Conservation (phyloP, 2,329 filamentous ascomycete genomes). For the Aspergillus sclerotialis region DNA sequence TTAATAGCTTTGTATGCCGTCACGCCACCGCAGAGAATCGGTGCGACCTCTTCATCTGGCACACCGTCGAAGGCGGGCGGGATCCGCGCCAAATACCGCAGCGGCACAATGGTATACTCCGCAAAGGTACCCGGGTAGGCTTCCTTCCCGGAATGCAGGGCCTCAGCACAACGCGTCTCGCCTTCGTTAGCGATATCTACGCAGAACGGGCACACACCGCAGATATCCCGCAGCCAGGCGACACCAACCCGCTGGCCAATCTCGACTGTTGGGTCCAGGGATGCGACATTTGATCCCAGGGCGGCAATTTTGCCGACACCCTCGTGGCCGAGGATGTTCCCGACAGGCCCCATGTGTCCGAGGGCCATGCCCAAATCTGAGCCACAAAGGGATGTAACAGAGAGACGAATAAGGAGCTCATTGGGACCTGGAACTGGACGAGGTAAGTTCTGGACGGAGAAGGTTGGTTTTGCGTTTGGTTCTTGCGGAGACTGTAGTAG, state of each 20-base stretch:
- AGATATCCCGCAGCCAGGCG: conserved; percentile 13
- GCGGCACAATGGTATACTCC: conserved; percentile 13
- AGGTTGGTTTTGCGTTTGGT: too few species aligned
- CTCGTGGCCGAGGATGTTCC: conserved; percentile 32
- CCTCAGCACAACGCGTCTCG: conserved; percentile 12
- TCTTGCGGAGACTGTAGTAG: too few species aligned
- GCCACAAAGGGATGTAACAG: not conserved
- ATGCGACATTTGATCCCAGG: conserved; percentile 28
- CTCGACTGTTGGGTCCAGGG: conserved; percentile 6
- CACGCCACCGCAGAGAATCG: conserved; percentile 16
- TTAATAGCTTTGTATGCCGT: conserved; percentile 16
- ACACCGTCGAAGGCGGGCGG: conserved; percentile 14
- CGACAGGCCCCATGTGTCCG: not conserved
- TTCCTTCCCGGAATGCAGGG: conserved; percentile 11
- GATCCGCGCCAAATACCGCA: conserved; percentile 10
- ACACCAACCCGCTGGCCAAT: conserved; percentile 18
- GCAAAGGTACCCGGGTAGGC: conserved; percentile 13
- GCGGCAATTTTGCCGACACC: conserved; percentile 36
- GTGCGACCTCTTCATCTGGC: conserved; percentile 11
- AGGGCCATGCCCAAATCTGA: not conserved
- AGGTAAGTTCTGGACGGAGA: too few species aligned
- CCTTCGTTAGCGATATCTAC: conserved; percentile 6
- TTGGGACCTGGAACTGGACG: not conserved
- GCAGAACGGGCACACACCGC: conserved; percentile 14
- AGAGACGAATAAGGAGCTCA: not conserved